These are phyloP conservation scores for Aspergillus flavus DNA, from an alignment of 2,329 filamentous ascomycete genomes.

Conservation along the genomic window DNA sequence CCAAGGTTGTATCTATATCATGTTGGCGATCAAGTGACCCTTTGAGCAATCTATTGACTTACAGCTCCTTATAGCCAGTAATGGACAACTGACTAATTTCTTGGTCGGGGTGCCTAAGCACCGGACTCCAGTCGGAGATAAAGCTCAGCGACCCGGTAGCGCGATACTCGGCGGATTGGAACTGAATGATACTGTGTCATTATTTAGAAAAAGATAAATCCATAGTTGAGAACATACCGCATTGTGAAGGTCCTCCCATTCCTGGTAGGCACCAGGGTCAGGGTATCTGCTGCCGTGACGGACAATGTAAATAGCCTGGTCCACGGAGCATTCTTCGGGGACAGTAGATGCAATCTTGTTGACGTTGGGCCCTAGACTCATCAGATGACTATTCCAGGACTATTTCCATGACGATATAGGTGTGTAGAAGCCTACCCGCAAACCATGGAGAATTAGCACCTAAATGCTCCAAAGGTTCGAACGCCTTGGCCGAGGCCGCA, in stretches of 20 bases:
- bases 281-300: slow-evolving; percentile 67
- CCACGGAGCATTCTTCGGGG: slow-evolving; percentile 60
- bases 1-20: slow-evolving; percentile 33
- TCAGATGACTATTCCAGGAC: background rate
- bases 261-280: slow-evolving; percentile 61
- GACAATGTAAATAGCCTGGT: slow-evolving; percentile 62
- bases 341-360: slow-evolving; percentile 57
- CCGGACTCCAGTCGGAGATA: slow-evolving; percentile 60
- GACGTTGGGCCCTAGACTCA: slow-evolving; percentile 55
- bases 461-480: slow-evolving; percentile 50
- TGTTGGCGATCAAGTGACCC: background rate
- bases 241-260: slow-evolving; percentile 50
- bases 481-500: slow-evolving; percentile 9
- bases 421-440: slow-evolving; percentile 42
- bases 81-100: slow-evolving; percentile 63
- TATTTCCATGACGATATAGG: too few relatives aligned
- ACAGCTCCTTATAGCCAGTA: slow-evolving; percentile 64
- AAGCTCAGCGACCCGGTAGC: slow-evolving; percentile 59
- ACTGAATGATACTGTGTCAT: slow-evolving; percentile 36
- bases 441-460: slow-evolving; percentile 59
- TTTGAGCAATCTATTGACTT: background rate
- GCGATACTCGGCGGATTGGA: slow-evolving; percentile 57
- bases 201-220: background rate
- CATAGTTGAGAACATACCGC: slow-evolving; percentile 17
- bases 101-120: slow-evolving; percentile 55